Base-by-base conservation (phyloP, 257 asterid species). In the Solanum ossicruentum region DNA sequence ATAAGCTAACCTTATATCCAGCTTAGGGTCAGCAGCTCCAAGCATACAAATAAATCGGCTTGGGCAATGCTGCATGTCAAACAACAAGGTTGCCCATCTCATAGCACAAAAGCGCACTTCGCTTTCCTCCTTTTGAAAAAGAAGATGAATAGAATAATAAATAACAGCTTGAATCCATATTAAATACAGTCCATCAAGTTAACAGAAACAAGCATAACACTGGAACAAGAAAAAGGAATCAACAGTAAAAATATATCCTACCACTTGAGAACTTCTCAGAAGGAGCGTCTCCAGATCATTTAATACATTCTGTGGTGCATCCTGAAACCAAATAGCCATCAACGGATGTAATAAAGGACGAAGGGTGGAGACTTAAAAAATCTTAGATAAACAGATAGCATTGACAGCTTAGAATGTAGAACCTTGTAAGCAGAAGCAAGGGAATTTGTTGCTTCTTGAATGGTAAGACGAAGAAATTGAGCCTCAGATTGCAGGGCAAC, bases 81-180 rank as follows among this genome's bases (percentile, higher is more conserved):
- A 97, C 85, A 97, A 90, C 80, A 95, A 89, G 21, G 95, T 92
- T 12, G 98, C 98, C 99, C 99, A 95, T 90, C 99, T 92, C 88
- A 97, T 90, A 83, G 97, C 97, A 91, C 98, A 97, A 90, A 95
- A 97, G 80, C 99, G 99, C 79, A 95, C 98, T 91, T 97, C 98
- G 84, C 96, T 91, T 97, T 95, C 97, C 90, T 94, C 99, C 99
- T 97, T 77, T 86, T 52, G 83, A 45, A 83, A 58, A 80, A 87
- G 90, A 84, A 52, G 61, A 69, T 7, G 28, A 84, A 81, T 32
- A 12, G 84, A 84, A 55, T n/a, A 61, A 75, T 45, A 80, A 51
- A 39, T 39, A 63, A 51, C 45, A 77, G 47, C 65, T 12, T 21
- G 54, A 79, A 77, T 54, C 56, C 23, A 18, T 84, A 51, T 45